Conservation (phyloP, 805 yeast species). For the Metschnikowia similis region DNA sequence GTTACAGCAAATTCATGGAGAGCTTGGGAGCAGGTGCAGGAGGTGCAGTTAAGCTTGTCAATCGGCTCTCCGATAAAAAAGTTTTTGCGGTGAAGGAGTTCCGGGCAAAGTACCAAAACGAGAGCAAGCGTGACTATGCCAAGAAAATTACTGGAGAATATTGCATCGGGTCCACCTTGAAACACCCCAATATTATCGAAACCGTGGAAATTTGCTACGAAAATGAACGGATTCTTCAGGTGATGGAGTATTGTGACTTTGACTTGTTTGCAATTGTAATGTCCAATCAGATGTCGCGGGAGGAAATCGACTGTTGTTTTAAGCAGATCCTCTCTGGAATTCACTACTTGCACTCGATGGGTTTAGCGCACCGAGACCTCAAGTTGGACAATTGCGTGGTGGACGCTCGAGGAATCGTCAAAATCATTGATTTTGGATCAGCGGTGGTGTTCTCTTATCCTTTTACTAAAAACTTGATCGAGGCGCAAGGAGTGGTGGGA, state of each 20-base stretch:
- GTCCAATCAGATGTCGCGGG: conserved; percentile 80
- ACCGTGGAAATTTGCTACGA: conserved; percentile 91
- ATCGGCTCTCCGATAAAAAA: conserved; percentile 58
- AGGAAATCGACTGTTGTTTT: conserved; percentile 84
- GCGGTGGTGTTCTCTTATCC: conserved; percentile 91
- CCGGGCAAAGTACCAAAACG: conserved; percentile 68
- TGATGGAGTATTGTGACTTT: conserved; percentile 92
- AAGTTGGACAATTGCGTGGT: conserved; percentile 92
- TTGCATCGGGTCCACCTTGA: conserved; percentile 86
- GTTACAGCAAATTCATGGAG: conserved; percentile 80
- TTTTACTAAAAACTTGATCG: conserved; percentile 64
- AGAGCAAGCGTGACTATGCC: conserved; percentile 79
- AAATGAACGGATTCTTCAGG: conserved; percentile 79
- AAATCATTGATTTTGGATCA: conserved; percentile 89
- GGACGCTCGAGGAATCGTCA: conserved; percentile 75
- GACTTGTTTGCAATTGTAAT: conserved; percentile 92
- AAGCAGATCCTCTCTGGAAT: conserved; percentile 82
- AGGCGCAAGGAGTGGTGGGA: conserved; percentile 82
- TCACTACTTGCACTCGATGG: conserved; percentile 75
- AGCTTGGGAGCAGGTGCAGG: conserved; percentile 95
- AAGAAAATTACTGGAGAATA: conserved; percentile 92
- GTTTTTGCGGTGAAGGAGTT: conserved; percentile 92
- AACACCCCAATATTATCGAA: conserved; percentile 85
- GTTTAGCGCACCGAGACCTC: conserved; percentile 87
- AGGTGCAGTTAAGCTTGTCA: conserved; percentile 77